Conservation (phyloP, 306 rosid genomes). For the Cucumis sativus region DNA sequence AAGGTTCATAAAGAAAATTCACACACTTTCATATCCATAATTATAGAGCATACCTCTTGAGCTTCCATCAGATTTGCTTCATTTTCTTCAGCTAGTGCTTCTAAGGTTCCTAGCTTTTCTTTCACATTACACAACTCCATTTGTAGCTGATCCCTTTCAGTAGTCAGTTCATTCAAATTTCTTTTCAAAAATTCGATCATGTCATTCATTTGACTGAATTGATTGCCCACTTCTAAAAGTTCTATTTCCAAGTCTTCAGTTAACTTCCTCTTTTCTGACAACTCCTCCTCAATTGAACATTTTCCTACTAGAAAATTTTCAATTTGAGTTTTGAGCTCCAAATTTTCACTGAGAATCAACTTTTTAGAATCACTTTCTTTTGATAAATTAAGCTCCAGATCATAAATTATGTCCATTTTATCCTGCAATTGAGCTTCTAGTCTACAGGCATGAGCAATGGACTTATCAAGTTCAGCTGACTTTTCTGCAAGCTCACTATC, state of each 20-base stretch:
- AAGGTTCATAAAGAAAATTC: neutral
- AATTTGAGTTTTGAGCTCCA: conserved; percentile 29
- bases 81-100: conserved; percentile 50
- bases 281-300: conserved; percentile 40
- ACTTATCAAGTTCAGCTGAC: conserved; percentile 49
- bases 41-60: conserved; percentile 41
- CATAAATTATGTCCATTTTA: conserved; percentile 29
- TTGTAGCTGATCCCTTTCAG: conserved; percentile 61
- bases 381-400: conserved; percentile 48
- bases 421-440: conserved; percentile 59
- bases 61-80: conserved; percentile 60
- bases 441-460: conserved; percentile 28
- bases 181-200: conserved; percentile 32
- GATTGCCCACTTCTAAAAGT: conserved; percentile 45
- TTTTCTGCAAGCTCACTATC: conserved; percentile 56
- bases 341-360: conserved; percentile 31
- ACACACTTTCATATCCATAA: neutral
- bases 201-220: conserved; percentile 44
- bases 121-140: conserved; percentile 35
- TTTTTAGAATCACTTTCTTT: conserved; percentile 26
- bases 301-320: conserved; percentile 39
- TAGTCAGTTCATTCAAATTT: conserved; percentile 34
- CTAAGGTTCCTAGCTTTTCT: conserved; percentile 47
- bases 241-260: conserved; percentile 58
- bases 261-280: conserved; percentile 38